Evolutionary conservation across 495 filamentous ascomycete species (phyloP), one percentile per base, ranked within the genome.

Genomic region (Parmelia sp.): DNA sequence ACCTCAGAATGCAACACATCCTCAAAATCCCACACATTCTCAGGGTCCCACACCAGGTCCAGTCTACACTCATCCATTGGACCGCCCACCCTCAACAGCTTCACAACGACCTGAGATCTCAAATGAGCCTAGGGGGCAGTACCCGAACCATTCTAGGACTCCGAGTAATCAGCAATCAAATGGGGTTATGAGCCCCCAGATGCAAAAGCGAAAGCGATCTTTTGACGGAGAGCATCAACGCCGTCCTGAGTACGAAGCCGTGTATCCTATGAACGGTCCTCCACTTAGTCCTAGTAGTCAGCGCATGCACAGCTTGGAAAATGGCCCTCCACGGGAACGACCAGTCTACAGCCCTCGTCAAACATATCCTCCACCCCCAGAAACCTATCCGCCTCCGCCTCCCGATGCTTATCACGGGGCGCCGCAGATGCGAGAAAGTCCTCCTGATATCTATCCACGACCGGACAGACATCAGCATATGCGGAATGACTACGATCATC

Each of bases 261-360:
- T 60, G 10, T 69, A 69, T 36, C 61, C 59, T 23, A 66, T 33
- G 47, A 65, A 70, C n/a, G 45, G 57, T 25, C 62, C 63, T 40
- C 59, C 62, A 27, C 65, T 58, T 11, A 68, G 68, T 36, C 65
- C 70, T 6, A 63, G 44, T n/a, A 49, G 65, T 39, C 65, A 64
- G 33, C 61, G 67, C 37, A 64, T 64, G 53, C 63, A 69, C 44
- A 56, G 58, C 14, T 40, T 60, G 39, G 69, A 71, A 3, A 69
- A 66, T 60, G 65, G 64, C 60, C 58, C 44, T 73, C 68, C 19
- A 68, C 67, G 57, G 66, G 70, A 65, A 71, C 76, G 53, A 8
- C 62, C 27, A 33, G 31, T 9, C 68, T 74, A 51, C 47, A 66
- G 57, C 60, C 69, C 55, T 55, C 69, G 19, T 65, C 75, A 45